phyloP scores from a whole-genome alignment of 2,329 filamentous ascomycete species.

The Cercospora sp. region DNA sequence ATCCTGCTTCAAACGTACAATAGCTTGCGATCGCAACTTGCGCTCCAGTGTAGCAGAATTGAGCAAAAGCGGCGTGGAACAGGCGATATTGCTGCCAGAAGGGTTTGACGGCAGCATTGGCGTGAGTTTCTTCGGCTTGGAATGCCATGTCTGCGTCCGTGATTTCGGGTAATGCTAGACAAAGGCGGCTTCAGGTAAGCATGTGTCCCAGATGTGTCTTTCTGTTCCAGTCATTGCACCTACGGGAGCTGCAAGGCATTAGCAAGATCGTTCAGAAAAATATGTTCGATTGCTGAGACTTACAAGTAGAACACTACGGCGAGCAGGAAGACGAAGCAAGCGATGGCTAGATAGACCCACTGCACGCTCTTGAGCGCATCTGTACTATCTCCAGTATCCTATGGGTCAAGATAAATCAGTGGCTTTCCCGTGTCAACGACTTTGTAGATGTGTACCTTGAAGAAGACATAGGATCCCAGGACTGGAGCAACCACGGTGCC shows the following conservation, averaged over 20 bases:
- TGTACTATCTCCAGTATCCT: conserved; percentile 49
- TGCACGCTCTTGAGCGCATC: conserved; percentile 60
- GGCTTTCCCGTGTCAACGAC: neutral
- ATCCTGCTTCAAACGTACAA: conserved; percentile 36
- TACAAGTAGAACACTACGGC: conserved; percentile 59
- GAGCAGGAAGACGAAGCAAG: conserved; percentile 59
- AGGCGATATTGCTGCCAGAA: conserved; percentile 66
- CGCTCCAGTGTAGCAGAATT: conserved; percentile 78
- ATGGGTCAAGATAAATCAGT: neutral
- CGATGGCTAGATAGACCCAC: conserved; percentile 65
- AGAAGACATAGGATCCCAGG: conserved; percentile 62
- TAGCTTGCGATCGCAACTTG: conserved; percentile 61
- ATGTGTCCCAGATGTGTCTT: neutral
- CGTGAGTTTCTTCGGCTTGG: conserved; percentile 44
- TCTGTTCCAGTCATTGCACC: neutral
- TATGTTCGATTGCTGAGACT: neutral
- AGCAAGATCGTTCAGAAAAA: neutral
- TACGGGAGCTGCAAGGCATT: neutral
- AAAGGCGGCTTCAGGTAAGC: neutral
- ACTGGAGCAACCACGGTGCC: conserved; percentile 61
- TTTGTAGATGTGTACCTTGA: conserved; percentile 41
- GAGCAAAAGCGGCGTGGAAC: conserved; percentile 72
- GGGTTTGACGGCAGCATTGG: conserved; percentile 46
- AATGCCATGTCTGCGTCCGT: conserved; percentile 63
- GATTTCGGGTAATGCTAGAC: conserved; percentile 50